phyloP scores from a whole-genome alignment of 1,284 basidiomycete species.

The Sporisorium graminicola region DNA sequence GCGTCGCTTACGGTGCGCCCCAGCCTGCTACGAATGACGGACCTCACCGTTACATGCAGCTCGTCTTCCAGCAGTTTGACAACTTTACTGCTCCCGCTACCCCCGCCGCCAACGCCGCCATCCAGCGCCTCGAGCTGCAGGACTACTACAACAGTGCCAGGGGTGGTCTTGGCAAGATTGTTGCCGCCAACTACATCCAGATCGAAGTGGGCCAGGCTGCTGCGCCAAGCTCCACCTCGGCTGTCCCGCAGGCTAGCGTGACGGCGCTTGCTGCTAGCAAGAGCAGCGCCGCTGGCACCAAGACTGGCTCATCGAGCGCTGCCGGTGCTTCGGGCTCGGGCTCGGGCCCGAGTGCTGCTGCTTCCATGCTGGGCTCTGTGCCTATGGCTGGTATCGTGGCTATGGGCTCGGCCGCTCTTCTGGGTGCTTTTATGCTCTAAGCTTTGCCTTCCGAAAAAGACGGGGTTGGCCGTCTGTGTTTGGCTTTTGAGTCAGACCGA shows the following conservation, averaged over 20 bases:
- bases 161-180: conserved; percentile 54
- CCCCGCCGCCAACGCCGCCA: conserved; percentile 33
- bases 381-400: conserved; percentile 38
- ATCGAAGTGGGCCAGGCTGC: conserved; percentile 43
- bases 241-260: conserved; percentile 35
- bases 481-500: background rate
- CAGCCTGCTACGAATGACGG: conserved; percentile 49
- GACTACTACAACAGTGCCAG: conserved; percentile 50
- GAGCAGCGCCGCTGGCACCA: conserved; percentile 29
- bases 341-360: conserved; percentile 11
- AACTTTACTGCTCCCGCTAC: conserved; percentile 50
- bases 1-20: conserved; percentile 50
- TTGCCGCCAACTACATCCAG: conserved; percentile 60
- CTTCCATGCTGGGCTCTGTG: conserved; percentile 17
- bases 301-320: conserved; percentile 18
- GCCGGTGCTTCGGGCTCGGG: conserved; percentile 11
- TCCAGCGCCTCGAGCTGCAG: conserved; percentile 30
- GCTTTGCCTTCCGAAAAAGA: background rate
- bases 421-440: conserved; percentile 45
- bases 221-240: conserved; percentile 43
- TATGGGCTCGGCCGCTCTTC: conserved; percentile 33
- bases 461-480: background rate
- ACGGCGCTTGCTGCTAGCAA: conserved; percentile 43
- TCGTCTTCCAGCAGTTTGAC: conserved; percentile 57
- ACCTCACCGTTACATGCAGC: conserved; percentile 60